Conservation (phyloP, 805 yeast species). For the Cyberlindnera xishuangbannaensis region DNA sequence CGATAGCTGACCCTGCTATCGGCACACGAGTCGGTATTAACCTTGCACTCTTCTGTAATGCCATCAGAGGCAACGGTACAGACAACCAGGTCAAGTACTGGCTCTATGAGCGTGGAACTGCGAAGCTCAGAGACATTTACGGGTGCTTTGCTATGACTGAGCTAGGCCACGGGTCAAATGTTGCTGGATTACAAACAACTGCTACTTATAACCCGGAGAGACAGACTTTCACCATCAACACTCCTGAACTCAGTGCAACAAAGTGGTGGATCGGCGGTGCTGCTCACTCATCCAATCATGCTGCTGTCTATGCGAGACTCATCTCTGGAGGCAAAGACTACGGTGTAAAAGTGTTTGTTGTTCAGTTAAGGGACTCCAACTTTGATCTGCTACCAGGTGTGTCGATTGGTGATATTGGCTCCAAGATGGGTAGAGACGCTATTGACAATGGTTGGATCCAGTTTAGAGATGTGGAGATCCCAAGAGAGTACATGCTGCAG, state of each 20-base stretch:
- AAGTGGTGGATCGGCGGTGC: constrained; percentile 99
- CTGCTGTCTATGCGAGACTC: constrained; percentile 76
- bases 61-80: constrained; percentile 85
- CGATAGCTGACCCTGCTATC: constrained; percentile 71
- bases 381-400: constrained; percentile 66
- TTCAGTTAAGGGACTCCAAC: constrained; percentile 77
- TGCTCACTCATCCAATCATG: constrained; percentile 88
- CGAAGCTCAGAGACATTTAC: constrained; percentile 46
- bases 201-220: constrained; percentile 66
- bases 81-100: constrained; percentile 78
- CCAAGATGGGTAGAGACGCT: constrained; percentile 94
- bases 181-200: constrained; percentile 89
- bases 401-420: constrained; percentile 85
- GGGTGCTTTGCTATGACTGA: constrained; percentile 96
- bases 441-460: constrained; percentile 97
- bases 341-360: constrained; percentile 92
- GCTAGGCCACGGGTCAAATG: constrained; percentile 89
- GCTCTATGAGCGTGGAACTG: constrained; percentile 66
- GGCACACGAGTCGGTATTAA: constrained; percentile 85
- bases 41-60: constrained; percentile 75
- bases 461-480: constrained; percentile 76
- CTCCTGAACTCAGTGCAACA: constrained; percentile 89
- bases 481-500: constrained; percentile 65
- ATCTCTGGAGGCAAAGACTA: constrained; percentile 77
- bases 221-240: constrained; percentile 69